Evolutionary conservation across 208 protist species (phyloP).

Genomic region (Leishmania tropica): DNA sequence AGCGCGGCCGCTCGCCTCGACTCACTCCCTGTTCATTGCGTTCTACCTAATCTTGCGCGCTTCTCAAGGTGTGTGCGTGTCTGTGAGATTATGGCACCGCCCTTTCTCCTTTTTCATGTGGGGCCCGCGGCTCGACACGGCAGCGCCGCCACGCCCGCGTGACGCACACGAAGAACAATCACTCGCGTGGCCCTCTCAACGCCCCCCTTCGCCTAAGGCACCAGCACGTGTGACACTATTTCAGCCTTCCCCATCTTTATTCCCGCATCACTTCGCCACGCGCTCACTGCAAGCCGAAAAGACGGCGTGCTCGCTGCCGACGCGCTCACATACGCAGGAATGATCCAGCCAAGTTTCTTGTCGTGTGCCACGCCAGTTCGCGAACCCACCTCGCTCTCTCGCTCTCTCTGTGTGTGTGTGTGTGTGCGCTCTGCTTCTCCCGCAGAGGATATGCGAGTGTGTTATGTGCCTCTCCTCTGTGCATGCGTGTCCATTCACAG

Average conservation of each 20-base stretch:
- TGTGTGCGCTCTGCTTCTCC: too few relatives aligned
- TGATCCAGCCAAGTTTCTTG: too few relatives aligned
- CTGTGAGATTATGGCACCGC: neutral
- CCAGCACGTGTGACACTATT: neutral
- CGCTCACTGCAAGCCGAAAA: too few relatives aligned
- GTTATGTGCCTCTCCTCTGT: neutral
- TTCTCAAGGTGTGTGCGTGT: neutral
- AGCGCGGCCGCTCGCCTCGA: neutral
- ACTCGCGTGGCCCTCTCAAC: neutral
- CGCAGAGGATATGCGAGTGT: neutral
- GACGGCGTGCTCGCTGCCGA: too few relatives aligned
- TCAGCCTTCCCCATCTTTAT: too few relatives aligned
- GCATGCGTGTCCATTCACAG: neutral
- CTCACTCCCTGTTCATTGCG: neutral
- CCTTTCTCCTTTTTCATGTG: neutral
- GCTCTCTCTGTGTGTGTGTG: neutral
- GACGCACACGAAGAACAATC: neutral
- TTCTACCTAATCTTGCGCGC: neutral
- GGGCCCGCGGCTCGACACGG: neutral
- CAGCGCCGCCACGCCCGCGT: neutral
- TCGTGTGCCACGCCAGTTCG: too few relatives aligned
- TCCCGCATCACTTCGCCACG: too few relatives aligned
- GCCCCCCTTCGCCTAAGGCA: conserved; percentile 1
- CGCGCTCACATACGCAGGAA: too few relatives aligned
- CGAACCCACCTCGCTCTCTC: too few relatives aligned